Percentiles rank a stretch among this genome's conserved stretches.
phyloP scores from a whole-genome alignment of 116 monocot species.

The Cymodocea nodosa region DNA sequence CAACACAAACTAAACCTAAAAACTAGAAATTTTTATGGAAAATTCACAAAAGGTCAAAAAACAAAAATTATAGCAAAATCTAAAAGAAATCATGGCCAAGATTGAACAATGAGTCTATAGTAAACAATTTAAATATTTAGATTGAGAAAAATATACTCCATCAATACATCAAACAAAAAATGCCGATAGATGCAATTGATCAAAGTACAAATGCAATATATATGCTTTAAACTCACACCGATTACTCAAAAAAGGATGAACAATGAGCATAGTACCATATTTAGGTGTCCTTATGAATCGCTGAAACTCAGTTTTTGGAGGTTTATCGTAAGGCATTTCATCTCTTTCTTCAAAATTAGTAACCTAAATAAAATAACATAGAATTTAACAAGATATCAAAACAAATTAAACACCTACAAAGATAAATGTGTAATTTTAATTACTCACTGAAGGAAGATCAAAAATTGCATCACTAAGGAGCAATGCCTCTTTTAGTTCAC shows the following conservation, averaged over 20 bases:
- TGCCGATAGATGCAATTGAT: no score
- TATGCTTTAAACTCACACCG: no score
- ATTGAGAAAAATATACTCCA: no score
- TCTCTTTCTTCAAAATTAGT: neutral
- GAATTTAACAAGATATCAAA: neutral
- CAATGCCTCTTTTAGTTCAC: conserved; percentile 21
- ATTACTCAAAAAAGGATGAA: neutral
- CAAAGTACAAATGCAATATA: no score
- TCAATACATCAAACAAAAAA: no score
- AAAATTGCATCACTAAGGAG: conserved; percentile 45
- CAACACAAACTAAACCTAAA: no score
- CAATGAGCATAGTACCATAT: neutral
- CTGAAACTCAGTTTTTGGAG: conserved; percentile 8
- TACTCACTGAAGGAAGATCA: conserved; percentile 40
- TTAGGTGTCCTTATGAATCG: neutral
- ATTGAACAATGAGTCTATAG: no score
- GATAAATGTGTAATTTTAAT: neutral
- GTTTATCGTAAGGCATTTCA: conserved; percentile 3
- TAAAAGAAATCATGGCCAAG: no score
- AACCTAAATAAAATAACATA: neutral
- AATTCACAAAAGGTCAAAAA: no score
- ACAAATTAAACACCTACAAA: neutral
- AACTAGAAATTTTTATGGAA: no score
- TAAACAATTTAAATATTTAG: no score
- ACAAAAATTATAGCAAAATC: no score